A percentile compares a stretch with the other conserved stretches of the same genome.
phyloP scores from a whole-genome alignment of 768 basidiomycete genomes.

The Tulasnella sp. region DNA sequence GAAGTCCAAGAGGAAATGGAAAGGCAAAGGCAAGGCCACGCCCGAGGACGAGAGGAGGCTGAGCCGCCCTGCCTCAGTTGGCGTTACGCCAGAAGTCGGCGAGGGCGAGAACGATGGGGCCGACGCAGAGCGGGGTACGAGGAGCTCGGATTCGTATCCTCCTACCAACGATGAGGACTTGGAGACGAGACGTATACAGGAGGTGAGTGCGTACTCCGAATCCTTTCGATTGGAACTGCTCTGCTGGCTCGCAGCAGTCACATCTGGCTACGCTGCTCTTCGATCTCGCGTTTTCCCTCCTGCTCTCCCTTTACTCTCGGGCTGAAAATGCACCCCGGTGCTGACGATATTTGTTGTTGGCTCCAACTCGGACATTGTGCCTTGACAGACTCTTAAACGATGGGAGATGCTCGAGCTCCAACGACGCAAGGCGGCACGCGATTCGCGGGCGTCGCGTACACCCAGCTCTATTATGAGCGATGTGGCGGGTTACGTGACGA shows the following conservation, averaged over 20 bases:
- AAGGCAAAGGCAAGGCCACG: constrained; percentile 22
- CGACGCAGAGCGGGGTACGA: constrained; percentile 24
- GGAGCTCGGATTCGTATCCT: constrained; percentile 39
- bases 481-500: constrained; percentile 6
- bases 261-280: background rate
- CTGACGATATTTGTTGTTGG: background rate
- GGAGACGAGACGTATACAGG: constrained; percentile 57
- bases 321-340: background rate
- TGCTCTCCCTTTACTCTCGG: background rate
- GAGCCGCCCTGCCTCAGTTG: background rate
- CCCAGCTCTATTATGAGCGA: constrained; percentile 7
- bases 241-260: background rate
- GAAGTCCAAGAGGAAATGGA: constrained; percentile 17
- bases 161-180: constrained; percentile 52
- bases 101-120: constrained; percentile 25
- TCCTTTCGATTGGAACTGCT: background rate
- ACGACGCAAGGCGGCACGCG: constrained; percentile 59
- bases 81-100: constrained; percentile 12
- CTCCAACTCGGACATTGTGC: background rate
- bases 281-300: background rate
- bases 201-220: constrained; percentile 40
- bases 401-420: constrained; percentile 73
- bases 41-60: background rate
- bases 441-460: constrained; percentile 29
- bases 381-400: constrained; percentile 48